These are phyloP conservation scores for Rhodomyrtus tomentosa DNA, from an alignment of 345 rosid species.

Conservation along the genomic window DNA sequence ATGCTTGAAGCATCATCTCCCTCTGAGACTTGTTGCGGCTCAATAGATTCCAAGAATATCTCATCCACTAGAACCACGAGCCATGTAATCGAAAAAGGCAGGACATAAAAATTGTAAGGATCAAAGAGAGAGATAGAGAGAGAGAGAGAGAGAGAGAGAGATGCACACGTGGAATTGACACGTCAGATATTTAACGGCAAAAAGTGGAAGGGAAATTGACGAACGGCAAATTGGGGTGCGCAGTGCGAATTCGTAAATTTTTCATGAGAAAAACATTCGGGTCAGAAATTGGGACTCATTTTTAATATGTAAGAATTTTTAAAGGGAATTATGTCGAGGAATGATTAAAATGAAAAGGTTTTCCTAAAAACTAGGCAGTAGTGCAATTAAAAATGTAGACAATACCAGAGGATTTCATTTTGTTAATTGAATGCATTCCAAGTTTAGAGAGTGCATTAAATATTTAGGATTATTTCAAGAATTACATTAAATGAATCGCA, in stretches of 20 bases:
- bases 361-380: neutral
- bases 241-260: too few species aligned
- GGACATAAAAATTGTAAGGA: neutral
- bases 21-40: neutral
- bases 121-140: neutral
- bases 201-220: neutral
- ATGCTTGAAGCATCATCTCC: neutral
- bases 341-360: neutral
- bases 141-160: neutral
- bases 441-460: rapidly evolving
- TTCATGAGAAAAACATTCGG: too few species aligned
- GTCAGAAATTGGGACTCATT: neutral
- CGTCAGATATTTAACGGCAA: neutral
- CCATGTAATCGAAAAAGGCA: neutral
- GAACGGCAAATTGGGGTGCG: neutral
- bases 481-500: neutral
- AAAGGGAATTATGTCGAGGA: neutral
- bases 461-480: neutral
- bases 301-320: rapidly evolving
- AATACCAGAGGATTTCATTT: neutral
- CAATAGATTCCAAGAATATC: neutral
- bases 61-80: neutral
- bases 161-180: neutral
- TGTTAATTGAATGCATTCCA: neutral
- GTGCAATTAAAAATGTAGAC: neutral